These are phyloP conservation scores for Sugiyamaella mastotermitis DNA, from an alignment of 805 yeast species.

Conservation along the genomic window DNA sequence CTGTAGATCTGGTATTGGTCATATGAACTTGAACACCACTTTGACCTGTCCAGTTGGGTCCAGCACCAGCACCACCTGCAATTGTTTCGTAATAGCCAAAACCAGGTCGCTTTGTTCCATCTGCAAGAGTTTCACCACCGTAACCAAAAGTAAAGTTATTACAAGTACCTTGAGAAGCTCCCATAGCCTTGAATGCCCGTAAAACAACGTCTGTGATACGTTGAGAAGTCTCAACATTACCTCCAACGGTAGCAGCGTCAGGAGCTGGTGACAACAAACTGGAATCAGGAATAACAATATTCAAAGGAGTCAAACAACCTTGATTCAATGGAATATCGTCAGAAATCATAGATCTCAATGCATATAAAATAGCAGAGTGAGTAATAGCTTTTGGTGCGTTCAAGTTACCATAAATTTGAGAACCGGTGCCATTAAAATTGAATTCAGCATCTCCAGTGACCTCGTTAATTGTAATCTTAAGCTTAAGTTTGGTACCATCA, in stretches of 20 bases:
- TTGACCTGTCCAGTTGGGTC: slow-evolving; percentile 77
- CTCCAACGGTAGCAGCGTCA: slow-evolving; percentile 92
- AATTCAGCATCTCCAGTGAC: slow-evolving; percentile 58
- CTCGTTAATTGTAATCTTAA: slow-evolving; percentile 36
- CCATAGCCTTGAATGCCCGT: slow-evolving; percentile 81
- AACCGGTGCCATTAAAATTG: slow-evolving; percentile 82
- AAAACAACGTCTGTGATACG: slow-evolving; percentile 84
- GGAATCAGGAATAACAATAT: slow-evolving; percentile 56
- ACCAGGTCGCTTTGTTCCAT: slow-evolving; percentile 46
- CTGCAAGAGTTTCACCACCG: slow-evolving; percentile 45
- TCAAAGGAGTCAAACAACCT: slow-evolving; percentile 81
- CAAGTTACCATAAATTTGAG: slow-evolving; percentile 82
- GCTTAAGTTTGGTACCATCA: slow-evolving; percentile 30
- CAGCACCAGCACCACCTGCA: slow-evolving; percentile 95
- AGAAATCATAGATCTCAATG: slow-evolving; percentile 75
- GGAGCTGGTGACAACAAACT: slow-evolving; percentile 67
- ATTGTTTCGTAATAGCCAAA: slow-evolving; percentile 93
- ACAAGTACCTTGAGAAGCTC: slow-evolving; percentile 95
- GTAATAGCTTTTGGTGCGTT: slow-evolving; percentile 93
- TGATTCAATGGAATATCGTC: slow-evolving; percentile 89
- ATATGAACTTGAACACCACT: slow-evolving; percentile 91
- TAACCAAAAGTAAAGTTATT: slow-evolving; percentile 90
- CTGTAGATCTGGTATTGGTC: slow-evolving; percentile 91
- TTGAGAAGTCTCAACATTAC: slow-evolving; percentile 93
- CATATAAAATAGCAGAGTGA: slow-evolving; percentile 81